phyloP scores from a whole-genome alignment of 192 early-diverging fungal species.

The Phycomyces blakesleeanus region DNA sequence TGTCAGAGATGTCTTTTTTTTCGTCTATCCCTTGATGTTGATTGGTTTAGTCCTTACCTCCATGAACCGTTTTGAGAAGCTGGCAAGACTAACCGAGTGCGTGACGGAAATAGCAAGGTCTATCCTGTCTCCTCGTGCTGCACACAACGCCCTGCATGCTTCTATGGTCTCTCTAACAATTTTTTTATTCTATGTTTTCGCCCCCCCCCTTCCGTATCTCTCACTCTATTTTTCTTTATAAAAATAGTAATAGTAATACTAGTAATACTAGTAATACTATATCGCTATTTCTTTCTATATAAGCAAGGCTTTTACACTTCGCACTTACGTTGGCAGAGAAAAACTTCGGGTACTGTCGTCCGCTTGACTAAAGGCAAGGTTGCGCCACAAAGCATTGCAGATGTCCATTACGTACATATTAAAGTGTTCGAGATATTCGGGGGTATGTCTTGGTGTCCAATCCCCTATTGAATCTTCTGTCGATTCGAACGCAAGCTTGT shows the following conservation, averaged over 20 bases:
- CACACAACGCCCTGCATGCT: not conserved
- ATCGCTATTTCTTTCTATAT: conserved; percentile 2
- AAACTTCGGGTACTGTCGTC: conserved; percentile 40
- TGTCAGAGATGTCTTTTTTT: not conserved
- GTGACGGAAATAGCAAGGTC: conserved; percentile 29
- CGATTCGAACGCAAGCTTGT: conserved; percentile 40
- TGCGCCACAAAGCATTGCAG: conserved; percentile 47
- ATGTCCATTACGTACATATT: conserved; percentile 54
- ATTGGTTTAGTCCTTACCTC: conserved; percentile 21
- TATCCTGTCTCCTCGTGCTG: conserved; percentile 1
- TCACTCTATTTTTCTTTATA: conserved; percentile 11
- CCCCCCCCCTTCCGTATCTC: too few species aligned
- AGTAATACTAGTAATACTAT: too few species aligned
- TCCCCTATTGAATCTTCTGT: conserved; percentile 28
- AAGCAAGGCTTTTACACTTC: too few species aligned
- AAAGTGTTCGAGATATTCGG: conserved; percentile 44
- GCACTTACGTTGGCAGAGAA: conserved; percentile 39
- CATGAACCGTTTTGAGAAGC: conserved; percentile 37
- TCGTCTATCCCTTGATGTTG: not conserved
- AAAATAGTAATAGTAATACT: too few species aligned
- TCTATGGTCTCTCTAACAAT: conserved; percentile 15
- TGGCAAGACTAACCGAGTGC: conserved; percentile 36
- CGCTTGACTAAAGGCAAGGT: conserved; percentile 36
- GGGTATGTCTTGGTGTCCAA: conserved; percentile 28
- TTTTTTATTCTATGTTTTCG: not conserved